Conservation (phyloP, 495 filamentous ascomycete genomes). For the Aspergillus incahuasiensis region DNA sequence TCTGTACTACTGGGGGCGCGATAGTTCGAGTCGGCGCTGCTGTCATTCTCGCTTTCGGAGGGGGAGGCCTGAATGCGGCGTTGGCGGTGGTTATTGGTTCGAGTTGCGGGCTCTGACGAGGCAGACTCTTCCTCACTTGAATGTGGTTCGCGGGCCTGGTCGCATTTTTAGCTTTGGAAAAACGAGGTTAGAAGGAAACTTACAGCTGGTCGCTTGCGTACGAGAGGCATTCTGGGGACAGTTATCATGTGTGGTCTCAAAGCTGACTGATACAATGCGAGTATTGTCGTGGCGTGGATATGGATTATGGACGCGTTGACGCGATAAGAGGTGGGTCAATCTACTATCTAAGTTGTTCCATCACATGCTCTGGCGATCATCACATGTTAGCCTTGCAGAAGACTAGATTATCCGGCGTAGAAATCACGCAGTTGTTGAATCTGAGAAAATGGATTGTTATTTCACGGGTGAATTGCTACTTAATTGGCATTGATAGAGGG, state of each 20-base stretch:
- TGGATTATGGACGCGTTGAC: constrained; percentile 16
- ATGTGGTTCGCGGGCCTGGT: constrained; percentile 5
- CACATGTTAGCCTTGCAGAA: not conserved
- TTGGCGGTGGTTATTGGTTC: constrained; percentile 1
- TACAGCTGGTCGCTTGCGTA: constrained; percentile 40
- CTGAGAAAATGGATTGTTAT: not conserved
- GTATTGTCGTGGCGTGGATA: constrained; percentile 15
- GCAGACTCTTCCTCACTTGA: constrained; percentile 3
- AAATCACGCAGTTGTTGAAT: not conserved
- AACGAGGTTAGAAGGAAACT: constrained; percentile 7
- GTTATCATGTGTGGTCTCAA: not conserved
- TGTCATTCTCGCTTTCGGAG: constrained; percentile 13
- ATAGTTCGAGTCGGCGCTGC: constrained; percentile 24
- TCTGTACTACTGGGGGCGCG: constrained; percentile 45
- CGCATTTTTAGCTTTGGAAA: not conserved
- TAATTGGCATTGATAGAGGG: not conserved
- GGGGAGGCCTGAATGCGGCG: constrained; percentile 13
- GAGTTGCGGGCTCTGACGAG: constrained; percentile 7
- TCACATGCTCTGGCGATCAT: constrained; percentile 8
- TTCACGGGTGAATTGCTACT: not conserved
- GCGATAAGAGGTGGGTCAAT: constrained; percentile 13
- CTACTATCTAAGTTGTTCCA: constrained; percentile 14
- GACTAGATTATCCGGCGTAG: no score
- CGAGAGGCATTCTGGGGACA: constrained; percentile 26
- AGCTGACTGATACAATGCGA: not conserved